These are phyloP conservation scores for Colletotrichum aenigma DNA, from an alignment of 2,329 filamentous ascomycete species.

Conservation along the genomic window DNA sequence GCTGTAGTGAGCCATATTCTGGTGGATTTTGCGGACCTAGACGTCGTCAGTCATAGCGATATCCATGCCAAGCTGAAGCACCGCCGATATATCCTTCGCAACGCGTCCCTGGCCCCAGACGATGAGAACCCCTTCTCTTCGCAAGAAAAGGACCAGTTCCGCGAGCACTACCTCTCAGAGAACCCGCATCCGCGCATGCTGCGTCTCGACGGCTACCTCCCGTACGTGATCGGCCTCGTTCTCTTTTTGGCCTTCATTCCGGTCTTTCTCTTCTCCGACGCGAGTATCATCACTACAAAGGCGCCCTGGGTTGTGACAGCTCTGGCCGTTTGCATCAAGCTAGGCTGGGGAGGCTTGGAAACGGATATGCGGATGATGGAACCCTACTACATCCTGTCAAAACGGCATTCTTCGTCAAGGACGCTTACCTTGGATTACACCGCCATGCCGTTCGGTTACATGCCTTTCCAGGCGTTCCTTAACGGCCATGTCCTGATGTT, in stretches of 20 bases:
- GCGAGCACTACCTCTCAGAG: constrained; percentile 53
- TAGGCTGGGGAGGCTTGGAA: constrained; percentile 72
- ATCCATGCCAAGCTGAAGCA: constrained; percentile 72
- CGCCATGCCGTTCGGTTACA: constrained; percentile 70
- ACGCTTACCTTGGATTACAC: constrained; percentile 76
- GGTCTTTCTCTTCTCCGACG: constrained; percentile 63
- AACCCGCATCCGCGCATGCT: constrained; percentile 75
- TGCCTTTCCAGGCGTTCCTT: constrained; percentile 64
- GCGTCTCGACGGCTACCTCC: constrained; percentile 61
- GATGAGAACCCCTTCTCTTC: constrained; percentile 48
- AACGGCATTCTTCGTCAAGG: constrained; percentile 66
- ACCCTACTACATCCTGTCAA: constrained; percentile 73
- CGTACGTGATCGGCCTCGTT: constrained; percentile 63
- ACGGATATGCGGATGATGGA: constrained; percentile 75
- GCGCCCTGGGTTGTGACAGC: constrained; percentile 70
- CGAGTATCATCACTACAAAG: constrained; percentile 60
- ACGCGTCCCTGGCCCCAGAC: constrained; percentile 73
- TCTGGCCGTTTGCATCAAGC: constrained; percentile 69
- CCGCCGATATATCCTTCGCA: constrained; percentile 71
- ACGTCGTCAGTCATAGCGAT: constrained; percentile 67
- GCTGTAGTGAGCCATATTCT: constrained; percentile 75
- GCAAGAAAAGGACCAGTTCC: constrained; percentile 50
- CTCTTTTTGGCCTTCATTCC: constrained; percentile 64
- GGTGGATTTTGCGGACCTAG: constrained; percentile 75
- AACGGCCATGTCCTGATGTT: constrained; percentile 71